Percentiles rank a stretch among this genome's conserved stretches.
Conservation (phyloP, 2,329 filamentous ascomycete genomes). For the Trichoderma atrobrunneum region DNA sequence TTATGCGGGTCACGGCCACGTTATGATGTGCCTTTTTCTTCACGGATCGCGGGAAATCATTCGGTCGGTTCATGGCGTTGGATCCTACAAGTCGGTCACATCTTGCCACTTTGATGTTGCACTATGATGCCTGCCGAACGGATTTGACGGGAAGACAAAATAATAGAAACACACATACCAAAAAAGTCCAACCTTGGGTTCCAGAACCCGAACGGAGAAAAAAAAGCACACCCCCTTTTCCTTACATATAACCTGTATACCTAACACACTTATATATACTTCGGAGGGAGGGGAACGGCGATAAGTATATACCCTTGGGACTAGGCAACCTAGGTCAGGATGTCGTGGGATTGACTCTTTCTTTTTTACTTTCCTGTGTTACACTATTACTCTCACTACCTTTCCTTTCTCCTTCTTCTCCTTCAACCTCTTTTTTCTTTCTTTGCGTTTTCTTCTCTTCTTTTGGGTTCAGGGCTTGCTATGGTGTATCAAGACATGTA, state of each 20-base stretch:
- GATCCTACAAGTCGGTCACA: neutral
- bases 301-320: conserved; percentile 20
- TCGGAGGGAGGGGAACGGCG: conserved; percentile 7
- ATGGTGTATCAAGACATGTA: conserved; percentile 16
- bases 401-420: conserved; percentile 11
- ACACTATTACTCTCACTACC: conserved; percentile 4
- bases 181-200: neutral
- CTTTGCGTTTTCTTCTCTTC: conserved; percentile 5
- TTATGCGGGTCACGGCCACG: conserved; percentile 8
- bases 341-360: conserved; percentile 10
- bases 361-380: conserved; percentile 2
- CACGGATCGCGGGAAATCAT: conserved; percentile 8
- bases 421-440: neutral
- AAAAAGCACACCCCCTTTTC: neutral
- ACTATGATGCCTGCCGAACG: conserved; percentile 2
- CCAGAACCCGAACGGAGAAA: neutral
- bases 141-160: neutral
- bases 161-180: neutral
- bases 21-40: conserved; percentile 10
- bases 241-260: conserved; percentile 20
- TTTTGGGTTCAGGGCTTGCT: conserved; percentile 1
- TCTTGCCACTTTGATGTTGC: neutral
- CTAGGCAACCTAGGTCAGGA: conserved; percentile 12
- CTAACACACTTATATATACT: conserved; percentile 20
- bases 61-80: conserved; percentile 10